Conservation (phyloP, 2,329 filamentous ascomycete genomes). For the Pseudohalonectria lignicola region DNA sequence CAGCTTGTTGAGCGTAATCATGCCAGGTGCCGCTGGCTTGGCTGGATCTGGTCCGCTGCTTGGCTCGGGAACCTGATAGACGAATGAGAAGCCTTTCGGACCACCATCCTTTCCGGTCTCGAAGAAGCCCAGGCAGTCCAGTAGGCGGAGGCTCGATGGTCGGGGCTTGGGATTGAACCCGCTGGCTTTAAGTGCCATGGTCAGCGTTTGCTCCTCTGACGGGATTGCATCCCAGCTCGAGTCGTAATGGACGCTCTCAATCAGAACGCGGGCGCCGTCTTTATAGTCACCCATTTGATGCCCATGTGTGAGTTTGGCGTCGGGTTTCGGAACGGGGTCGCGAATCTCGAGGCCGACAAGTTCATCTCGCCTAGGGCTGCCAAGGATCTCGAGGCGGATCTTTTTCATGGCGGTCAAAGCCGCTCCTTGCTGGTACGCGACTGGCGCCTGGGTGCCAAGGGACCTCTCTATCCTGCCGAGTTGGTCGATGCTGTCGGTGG, state of each 20-base stretch:
- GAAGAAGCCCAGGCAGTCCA: conserved; percentile 1
- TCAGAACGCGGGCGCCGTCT: neutral
- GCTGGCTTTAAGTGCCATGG: neutral
- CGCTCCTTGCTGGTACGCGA: neutral
- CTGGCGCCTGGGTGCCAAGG: neutral
- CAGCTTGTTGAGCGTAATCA: neutral
- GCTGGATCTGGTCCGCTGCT: neutral
- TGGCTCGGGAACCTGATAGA: neutral
- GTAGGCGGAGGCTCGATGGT: neutral
- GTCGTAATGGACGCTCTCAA: neutral
- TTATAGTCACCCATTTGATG: neutral
- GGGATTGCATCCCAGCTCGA: neutral
- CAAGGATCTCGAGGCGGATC: neutral
- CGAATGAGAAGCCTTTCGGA: neutral
- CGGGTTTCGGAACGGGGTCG: neutral
- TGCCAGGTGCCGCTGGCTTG: neutral
- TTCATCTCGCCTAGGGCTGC: neutral
- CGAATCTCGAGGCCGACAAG: neutral
- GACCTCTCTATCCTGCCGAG: neutral
- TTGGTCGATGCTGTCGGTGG: neutral
- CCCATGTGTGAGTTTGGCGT: neutral
- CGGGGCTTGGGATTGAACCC: neutral
- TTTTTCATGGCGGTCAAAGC: conserved; percentile 1
- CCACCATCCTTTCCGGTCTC: neutral
- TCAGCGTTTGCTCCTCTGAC: neutral